A percentile compares a stretch with the other conserved stretches of the same genome.
Conservation (phyloP, 2,329 filamentous ascomycete genomes). For the Xylariaceae sp. region DNA sequence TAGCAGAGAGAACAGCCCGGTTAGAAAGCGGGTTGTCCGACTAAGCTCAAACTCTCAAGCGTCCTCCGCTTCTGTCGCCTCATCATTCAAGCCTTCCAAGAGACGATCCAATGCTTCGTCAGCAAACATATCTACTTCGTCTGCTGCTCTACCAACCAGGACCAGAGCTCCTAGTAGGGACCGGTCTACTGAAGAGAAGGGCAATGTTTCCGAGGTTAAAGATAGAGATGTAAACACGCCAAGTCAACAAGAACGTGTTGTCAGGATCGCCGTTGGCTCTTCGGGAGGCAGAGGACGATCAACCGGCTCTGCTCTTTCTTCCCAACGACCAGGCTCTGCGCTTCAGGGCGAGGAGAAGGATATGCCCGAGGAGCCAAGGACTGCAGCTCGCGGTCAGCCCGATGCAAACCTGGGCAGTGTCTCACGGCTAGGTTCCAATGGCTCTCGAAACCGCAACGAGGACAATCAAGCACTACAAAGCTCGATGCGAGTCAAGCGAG, state of each 20-base stretch:
- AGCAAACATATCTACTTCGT: slow-evolving; percentile 2
- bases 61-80: slow-evolving; percentile 19
- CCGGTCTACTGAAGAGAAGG: slow-evolving; percentile 38
- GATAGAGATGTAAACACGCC: slow-evolving; percentile 51
- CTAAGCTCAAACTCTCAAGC: slow-evolving; percentile 46
- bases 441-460: slow-evolving; percentile 48
- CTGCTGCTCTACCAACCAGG: slow-evolving; percentile 34
- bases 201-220: slow-evolving; percentile 30
- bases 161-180: slow-evolving; percentile 41
- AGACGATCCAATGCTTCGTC: slow-evolving; percentile 46
- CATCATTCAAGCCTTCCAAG: slow-evolving; percentile 34
- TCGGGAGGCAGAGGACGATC: slow-evolving; percentile 42
- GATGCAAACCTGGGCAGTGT: slow-evolving; percentile 49
- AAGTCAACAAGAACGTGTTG: slow-evolving; percentile 46
- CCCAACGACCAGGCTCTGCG: slow-evolving; percentile 30
- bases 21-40: slow-evolving; percentile 54
- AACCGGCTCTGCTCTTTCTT: slow-evolving; percentile 32
- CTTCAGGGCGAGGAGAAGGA: slow-evolving; percentile 39
- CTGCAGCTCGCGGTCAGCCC: slow-evolving; percentile 44
- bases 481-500: slow-evolving; percentile 73
- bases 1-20: slow-evolving; percentile 47
- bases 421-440: slow-evolving; percentile 49
- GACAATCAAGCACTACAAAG: slow-evolving; percentile 65
- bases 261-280: slow-evolving; percentile 52
- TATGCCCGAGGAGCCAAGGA: slow-evolving; percentile 45